These are phyloP conservation scores for Xylariomycetidae sp. DNA, from an alignment of 2,329 filamentous ascomycete species.

Conservation along the genomic window DNA sequence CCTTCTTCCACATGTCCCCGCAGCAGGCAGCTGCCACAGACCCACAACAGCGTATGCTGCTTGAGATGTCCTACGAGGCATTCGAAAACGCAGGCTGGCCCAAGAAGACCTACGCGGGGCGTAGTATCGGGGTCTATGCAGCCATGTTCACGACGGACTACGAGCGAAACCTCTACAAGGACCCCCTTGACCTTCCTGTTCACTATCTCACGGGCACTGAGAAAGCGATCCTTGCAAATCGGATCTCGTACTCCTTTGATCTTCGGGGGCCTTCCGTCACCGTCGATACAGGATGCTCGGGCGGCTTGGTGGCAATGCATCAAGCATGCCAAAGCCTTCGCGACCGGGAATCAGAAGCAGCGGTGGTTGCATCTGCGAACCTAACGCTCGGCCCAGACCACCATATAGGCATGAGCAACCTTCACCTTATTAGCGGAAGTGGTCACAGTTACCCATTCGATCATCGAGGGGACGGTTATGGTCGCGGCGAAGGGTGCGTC, in stretches of 20 bases:
- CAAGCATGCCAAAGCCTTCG: slow-evolving; percentile 26
- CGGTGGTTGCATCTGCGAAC: slow-evolving; percentile 21
- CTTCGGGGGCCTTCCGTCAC: slow-evolving; percentile 24
- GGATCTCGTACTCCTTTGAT: slow-evolving; percentile 23
- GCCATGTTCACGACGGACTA: slow-evolving; percentile 9
- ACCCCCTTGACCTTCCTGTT: slow-evolving; percentile 11
- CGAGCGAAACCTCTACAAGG: slow-evolving; percentile 10
- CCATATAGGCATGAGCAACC: slow-evolving; percentile 10
- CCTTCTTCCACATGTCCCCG: slow-evolving; percentile 9
- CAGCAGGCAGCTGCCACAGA: slow-evolving; percentile 7
- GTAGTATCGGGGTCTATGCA: slow-evolving; percentile 5
- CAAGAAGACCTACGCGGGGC: slow-evolving; percentile 1
- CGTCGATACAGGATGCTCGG: slow-evolving; percentile 30
- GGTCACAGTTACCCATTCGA: slow-evolving; percentile 24
- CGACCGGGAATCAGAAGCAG: slow-evolving; percentile 20
- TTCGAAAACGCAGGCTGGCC: slow-evolving; percentile 8
- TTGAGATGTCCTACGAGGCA: slow-evolving; percentile 10
- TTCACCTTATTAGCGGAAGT: slow-evolving; percentile 12
- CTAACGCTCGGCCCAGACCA: slow-evolving; percentile 20
- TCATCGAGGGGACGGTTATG: slow-evolving; percentile 29
- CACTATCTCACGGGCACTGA: slow-evolving; percentile 13
- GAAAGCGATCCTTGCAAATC: slow-evolving; percentile 17
- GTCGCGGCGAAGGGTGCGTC: slow-evolving; percentile 31
- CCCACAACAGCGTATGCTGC: slow-evolving; percentile 9
- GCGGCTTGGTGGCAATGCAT: slow-evolving; percentile 25